Percentiles rank a stretch among this genome's conserved stretches.
Conservation (phyloP, 164 flowering plant species). For the Magnolia sinica region DNA sequence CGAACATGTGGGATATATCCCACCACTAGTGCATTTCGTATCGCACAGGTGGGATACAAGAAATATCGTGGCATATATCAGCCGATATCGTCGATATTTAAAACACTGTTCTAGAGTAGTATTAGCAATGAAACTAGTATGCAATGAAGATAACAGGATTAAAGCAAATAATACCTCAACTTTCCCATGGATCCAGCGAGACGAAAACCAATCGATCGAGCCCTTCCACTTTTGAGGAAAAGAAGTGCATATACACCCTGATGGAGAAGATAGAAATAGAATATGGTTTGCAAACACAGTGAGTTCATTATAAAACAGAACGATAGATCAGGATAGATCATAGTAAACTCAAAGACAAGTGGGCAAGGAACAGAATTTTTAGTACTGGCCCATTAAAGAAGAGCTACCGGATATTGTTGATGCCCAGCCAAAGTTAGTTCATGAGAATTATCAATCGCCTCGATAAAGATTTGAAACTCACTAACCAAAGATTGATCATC, state of each 20-base stretch:
- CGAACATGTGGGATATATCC: too few relatives aligned
- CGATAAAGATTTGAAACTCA: slow-evolving; percentile 79
- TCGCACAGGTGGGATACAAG: too few relatives aligned
- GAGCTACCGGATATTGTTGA: slow-evolving; percentile 82
- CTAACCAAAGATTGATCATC: slow-evolving; percentile 66
- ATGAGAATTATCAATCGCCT: slow-evolving; percentile 74
- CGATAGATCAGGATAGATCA: background rate
- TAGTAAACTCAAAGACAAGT: background rate
- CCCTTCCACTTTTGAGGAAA: slow-evolving; percentile 67
- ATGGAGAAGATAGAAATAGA: slow-evolving; percentile 5
- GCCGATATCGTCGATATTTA: too few relatives aligned
- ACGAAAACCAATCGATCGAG: slow-evolving; percentile 76
- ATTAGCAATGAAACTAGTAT: background rate
- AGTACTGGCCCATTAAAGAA: background rate
- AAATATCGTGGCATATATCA: too few relatives aligned
- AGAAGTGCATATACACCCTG: slow-evolving; percentile 95
- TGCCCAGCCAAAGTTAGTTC: slow-evolving; percentile 74
- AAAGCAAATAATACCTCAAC: slow-evolving; percentile 53
- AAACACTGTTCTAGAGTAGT: background rate
- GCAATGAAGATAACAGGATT: background rate
- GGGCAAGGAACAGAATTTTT: background rate
- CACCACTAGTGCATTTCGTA: too few relatives aligned
- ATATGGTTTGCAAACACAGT: background rate
- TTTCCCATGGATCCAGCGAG: slow-evolving; percentile 77
- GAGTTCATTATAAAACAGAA: background rate